Conservation (phyloP, 257 asterid genomes). For the Ilex aquifolium region DNA sequence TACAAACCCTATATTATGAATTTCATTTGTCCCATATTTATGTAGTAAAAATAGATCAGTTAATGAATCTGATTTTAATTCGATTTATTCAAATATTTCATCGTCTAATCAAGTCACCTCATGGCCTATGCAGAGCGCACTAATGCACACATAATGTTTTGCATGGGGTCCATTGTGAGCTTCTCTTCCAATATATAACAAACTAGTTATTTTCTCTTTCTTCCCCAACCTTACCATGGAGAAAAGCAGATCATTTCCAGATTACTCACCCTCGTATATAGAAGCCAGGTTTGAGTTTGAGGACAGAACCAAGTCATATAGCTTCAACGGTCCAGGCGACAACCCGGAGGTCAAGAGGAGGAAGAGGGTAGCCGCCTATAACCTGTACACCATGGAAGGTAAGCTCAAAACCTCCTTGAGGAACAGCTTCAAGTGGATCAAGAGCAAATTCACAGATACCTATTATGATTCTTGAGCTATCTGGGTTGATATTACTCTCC, state of each 20-base stretch:
- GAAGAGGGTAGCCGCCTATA: slow-evolving; percentile 77
- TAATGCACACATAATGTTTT: not conserved
- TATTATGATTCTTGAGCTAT: slow-evolving; percentile 18
- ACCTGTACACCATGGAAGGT: slow-evolving; percentile 72
- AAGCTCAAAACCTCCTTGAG: slow-evolving; percentile 76
- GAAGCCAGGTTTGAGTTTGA: slow-evolving; percentile 71
- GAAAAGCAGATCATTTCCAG: slow-evolving; percentile 67
- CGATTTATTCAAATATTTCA: not conserved
- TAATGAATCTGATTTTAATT: too few species aligned
- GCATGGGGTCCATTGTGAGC: too few species aligned
- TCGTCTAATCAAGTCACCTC: not conserved
- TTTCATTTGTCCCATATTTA: too few species aligned
- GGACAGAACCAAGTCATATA: slow-evolving; percentile 61
- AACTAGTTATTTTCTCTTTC: too few species aligned
- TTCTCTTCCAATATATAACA: too few species aligned
- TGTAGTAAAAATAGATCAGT: too few species aligned
- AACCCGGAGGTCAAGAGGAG: slow-evolving; percentile 73
- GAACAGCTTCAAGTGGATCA: slow-evolving; percentile 90
- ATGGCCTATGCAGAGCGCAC: not conserved
- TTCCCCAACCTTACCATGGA: slow-evolving; percentile 37
- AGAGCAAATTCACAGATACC: slow-evolving; percentile 58
- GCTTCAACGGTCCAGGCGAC: slow-evolving; percentile 79
- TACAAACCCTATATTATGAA: too few species aligned
- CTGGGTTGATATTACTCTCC: too few species aligned
- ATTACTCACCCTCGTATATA: slow-evolving; percentile 60